phyloP scores from a whole-genome alignment of 768 basidiomycete species.

The Suillus ampliporus region DNA sequence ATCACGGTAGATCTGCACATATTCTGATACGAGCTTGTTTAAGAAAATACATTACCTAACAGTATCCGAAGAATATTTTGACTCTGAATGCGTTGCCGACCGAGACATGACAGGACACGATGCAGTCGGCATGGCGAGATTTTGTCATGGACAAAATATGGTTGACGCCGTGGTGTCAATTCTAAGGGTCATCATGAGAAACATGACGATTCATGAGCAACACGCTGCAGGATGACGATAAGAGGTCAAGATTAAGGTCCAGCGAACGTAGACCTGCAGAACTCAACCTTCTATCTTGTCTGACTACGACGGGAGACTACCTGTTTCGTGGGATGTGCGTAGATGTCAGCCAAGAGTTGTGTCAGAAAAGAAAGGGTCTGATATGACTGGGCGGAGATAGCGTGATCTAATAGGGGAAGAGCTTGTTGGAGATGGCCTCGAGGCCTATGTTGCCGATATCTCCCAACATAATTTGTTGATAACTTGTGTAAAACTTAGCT shows the following conservation, averaged over 20 bases:
- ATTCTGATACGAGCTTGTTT: neutral
- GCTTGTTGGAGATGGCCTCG: neutral
- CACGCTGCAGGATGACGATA: neutral
- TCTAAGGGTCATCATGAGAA: constrained; percentile 3
- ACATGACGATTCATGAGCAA: neutral
- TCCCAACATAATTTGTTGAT: neutral
- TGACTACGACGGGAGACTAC: too few species aligned
- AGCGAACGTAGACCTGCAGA: neutral
- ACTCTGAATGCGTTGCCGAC: neutral
- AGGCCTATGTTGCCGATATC: neutral
- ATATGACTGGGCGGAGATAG: neutral
- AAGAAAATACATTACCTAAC: neutral
- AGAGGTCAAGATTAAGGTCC: neutral
- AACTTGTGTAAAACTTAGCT: neutral
- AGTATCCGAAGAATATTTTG: neutral
- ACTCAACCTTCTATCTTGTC: neutral
- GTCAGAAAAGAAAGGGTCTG: neutral
- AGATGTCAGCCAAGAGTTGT: neutral
- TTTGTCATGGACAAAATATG: neutral
- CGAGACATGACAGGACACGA: neutral
- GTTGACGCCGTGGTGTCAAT: neutral
- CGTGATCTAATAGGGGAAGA: neutral
- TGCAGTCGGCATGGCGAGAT: neutral
- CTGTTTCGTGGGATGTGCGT: neutral
- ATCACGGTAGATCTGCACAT: neutral